These are phyloP conservation scores for Naumovozyma castellii DNA, from an alignment of 805 yeast genomes.

Conservation along the genomic window DNA sequence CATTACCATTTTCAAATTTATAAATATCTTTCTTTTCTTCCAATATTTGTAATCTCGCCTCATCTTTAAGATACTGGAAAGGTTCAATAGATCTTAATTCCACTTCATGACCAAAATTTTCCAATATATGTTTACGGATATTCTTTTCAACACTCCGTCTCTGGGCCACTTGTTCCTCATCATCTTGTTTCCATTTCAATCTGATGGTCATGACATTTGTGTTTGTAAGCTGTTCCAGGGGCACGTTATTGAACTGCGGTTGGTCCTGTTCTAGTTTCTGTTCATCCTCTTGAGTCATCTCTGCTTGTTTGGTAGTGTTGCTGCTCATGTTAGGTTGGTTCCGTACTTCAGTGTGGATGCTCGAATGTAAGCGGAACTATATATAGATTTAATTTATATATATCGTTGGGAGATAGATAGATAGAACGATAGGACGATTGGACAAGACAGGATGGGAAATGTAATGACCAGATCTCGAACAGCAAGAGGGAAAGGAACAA, in stretches of 20 bases:
- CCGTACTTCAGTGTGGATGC: no score
- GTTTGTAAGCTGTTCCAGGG: constrained; percentile 24
- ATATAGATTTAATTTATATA: no score
- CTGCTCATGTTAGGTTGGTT: no score
- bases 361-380: no score
- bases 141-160: no score
- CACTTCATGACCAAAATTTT: background rate
- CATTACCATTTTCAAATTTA: constrained; percentile 18
- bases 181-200: constrained; percentile 13
- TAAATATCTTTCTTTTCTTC: constrained; percentile 14
- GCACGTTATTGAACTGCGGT: background rate
- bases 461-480: no score
- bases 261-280: background rate
- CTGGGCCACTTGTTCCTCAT: background rate
- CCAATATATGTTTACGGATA: background rate
- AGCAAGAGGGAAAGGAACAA: no score
- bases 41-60: constrained; percentile 14
- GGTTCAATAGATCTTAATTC: constrained; percentile 15
- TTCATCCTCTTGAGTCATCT: background rate
- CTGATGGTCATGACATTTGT: constrained; percentile 22
- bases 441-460: no score
- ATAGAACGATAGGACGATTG: no score
- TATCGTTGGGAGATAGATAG: no score
- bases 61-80: constrained; percentile 24
- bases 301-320: no score